These are phyloP conservation scores for Pezicula radicicola DNA, from an alignment of 2,329 filamentous ascomycete genomes.

Conservation along the genomic window DNA sequence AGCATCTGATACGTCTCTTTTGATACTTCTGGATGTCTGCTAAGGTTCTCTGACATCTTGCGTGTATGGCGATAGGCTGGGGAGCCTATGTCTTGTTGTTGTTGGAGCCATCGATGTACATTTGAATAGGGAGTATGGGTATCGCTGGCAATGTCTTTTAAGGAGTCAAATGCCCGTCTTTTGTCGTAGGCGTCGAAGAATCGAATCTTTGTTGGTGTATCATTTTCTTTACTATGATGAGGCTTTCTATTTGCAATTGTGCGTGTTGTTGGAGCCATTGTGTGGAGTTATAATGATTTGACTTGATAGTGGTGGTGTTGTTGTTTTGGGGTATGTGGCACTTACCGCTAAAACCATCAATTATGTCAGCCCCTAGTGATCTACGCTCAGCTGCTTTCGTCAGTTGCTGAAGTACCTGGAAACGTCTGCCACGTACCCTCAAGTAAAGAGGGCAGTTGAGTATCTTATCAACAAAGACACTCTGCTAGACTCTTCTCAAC, in stretches of 20 bases:
- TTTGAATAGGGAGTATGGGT: background rate
- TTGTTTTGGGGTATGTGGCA: too few species aligned
- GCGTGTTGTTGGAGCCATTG: background rate
- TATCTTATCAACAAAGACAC: too few species aligned
- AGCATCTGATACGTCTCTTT: background rate
- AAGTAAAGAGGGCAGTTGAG: too few species aligned
- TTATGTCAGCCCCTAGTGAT: too few species aligned
- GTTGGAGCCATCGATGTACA: background rate
- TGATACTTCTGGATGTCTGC: background rate
- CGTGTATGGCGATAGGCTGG: background rate
- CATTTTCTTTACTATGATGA: background rate
- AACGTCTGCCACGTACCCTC: too few species aligned
- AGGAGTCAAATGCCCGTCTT: background rate
- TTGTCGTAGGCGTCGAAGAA: background rate
- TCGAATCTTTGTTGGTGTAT: background rate
- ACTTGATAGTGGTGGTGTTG: too few species aligned
- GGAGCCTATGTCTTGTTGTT: background rate
- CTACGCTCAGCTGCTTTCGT: too few species aligned
- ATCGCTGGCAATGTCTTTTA: background rate
- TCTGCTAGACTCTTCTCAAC: too few species aligned
- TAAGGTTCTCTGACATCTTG: background rate
- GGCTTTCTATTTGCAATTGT: background rate
- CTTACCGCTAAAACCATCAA: too few species aligned
- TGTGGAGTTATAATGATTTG: too few species aligned
- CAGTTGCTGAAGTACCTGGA: too few species aligned